Conservation (phyloP, 2,329 filamentous ascomycete genomes). For the Pseudocercospora fijiensis region DNA sequence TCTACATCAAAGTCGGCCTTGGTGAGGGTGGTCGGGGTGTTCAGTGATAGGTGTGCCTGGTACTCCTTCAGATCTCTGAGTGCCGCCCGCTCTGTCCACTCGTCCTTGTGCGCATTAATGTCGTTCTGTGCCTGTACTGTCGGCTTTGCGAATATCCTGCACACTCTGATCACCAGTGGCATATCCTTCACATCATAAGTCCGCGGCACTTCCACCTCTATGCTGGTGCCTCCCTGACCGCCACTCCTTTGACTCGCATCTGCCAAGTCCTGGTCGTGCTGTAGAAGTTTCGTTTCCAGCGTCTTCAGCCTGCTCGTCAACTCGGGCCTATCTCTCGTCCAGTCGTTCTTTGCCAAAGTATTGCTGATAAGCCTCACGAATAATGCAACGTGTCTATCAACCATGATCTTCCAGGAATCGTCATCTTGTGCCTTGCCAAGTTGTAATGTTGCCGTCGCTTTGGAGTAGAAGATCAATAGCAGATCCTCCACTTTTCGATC, state of each 20-base stretch:
- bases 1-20: conserved; percentile 87
- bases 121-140: conserved; percentile 80
- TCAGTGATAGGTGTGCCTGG: conserved; percentile 80
- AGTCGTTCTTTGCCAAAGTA: conserved; percentile 79
- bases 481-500: conserved; percentile 90
- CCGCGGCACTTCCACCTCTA: conserved; percentile 79
- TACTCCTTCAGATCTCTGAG: conserved; percentile 90
- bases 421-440: conserved; percentile 74
- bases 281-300: conserved; percentile 88
- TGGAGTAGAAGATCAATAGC: conserved; percentile 93
- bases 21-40: conserved; percentile 72
- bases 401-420: conserved; percentile 85
- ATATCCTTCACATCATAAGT: conserved; percentile 96
- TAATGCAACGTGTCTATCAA: conserved; percentile 89
- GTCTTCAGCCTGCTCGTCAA: conserved; percentile 74
- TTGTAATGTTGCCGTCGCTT: conserved; percentile 85
- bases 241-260: conserved; percentile 59
- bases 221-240: conserved; percentile 60
- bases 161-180: conserved; percentile 85
- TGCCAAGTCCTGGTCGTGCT: conserved; percentile 87
- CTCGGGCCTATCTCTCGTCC: conserved; percentile 81
- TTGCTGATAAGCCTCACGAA: conserved; percentile 84
- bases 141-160: conserved; percentile 77
- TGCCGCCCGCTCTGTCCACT: conserved; percentile 90
- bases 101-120: conserved; percentile 73